Evolutionary conservation across 2,329 filamentous ascomycete species (phyloP).

Genomic region (Penicillium sp.): DNA sequence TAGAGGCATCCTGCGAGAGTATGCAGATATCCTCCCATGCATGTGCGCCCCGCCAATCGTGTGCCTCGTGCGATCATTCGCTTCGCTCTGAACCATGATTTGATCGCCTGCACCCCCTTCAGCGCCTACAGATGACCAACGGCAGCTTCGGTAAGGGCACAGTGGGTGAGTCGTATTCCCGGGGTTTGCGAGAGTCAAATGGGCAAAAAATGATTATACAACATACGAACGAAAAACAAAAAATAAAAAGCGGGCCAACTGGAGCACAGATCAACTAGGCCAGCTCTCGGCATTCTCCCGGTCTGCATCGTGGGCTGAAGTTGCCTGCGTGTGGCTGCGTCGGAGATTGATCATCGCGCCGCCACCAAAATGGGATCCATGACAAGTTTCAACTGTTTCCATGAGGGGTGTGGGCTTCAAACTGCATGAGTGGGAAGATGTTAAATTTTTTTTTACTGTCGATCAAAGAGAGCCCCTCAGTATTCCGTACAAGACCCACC

Average conservation of each 20-base stretch:
- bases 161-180: constrained; percentile 1
- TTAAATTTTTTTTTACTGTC: constrained; percentile 6
- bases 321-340: constrained; percentile 19
- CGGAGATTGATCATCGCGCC: constrained; percentile 16
- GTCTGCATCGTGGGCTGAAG: constrained; percentile 19
- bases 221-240: background rate
- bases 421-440: constrained; percentile 12
- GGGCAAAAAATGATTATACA: background rate
- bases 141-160: constrained; percentile 5
- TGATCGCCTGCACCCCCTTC: constrained; percentile 12
- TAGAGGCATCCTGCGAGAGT: constrained; percentile 4
- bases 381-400: constrained; percentile 3
- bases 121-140: constrained; percentile 14
- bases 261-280: constrained; percentile 22
- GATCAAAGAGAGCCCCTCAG: constrained; percentile 14
- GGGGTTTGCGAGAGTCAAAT: background rate
- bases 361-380: constrained; percentile 8
- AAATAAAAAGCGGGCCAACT: constrained; percentile 20
- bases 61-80: constrained; percentile 12
- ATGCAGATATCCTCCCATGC: constrained; percentile 14
- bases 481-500: constrained; percentile 10
- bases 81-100: constrained; percentile 9
- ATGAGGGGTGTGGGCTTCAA: constrained; percentile 1
- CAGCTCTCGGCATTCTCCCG: constrained; percentile 24
- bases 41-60: constrained; percentile 11